Evolutionary conservation across 2,329 filamentous ascomycete genomes (phyloP).

Genomic region (Ceratocystiopsis sp.): DNA sequence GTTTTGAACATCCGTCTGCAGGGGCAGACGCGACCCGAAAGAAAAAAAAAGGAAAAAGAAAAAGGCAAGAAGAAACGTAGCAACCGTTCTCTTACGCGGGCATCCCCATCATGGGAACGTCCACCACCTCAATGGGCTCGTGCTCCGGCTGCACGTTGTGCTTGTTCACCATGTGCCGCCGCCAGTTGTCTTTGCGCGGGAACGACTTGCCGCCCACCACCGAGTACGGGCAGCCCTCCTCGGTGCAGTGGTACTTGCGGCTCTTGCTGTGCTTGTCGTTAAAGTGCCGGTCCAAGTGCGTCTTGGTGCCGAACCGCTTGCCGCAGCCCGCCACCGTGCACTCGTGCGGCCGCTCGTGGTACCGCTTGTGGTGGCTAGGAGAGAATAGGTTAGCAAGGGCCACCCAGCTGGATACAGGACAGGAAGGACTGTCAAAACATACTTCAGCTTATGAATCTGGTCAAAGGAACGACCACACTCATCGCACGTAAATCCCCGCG

Average conservation of each 20-base stretch:
- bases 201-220: constrained; percentile 39
- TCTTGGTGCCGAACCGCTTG: constrained; percentile 43
- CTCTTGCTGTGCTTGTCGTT: constrained; percentile 45
- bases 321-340: constrained; percentile 28
- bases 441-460: constrained; percentile 44
- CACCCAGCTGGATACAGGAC: not conserved
- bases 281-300: constrained; percentile 43
- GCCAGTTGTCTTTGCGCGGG: constrained; percentile 46
- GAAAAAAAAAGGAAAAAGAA: not conserved
- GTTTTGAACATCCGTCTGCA: too few relatives aligned
- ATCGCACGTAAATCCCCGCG: constrained; percentile 20
- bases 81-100: too few relatives aligned
- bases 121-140: constrained; percentile 27
- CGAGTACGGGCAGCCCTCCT: constrained; percentile 38
- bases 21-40: too few relatives aligned
- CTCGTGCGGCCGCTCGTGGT: constrained; percentile 38
- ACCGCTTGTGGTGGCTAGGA: constrained; percentile 38
- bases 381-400: not conserved
- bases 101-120: constrained; percentile 17
- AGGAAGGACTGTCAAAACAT: constrained; percentile 8
- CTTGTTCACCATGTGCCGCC: constrained; percentile 44
- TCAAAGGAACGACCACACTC: constrained; percentile 32
- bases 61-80: not conserved
- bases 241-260: constrained; percentile 40
- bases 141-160: constrained; percentile 23